Percentiles rank a stretch among this genome's conserved stretches.
Conservation (phyloP, 768 basidiomycete species). For the Kwoniella sp. region DNA sequence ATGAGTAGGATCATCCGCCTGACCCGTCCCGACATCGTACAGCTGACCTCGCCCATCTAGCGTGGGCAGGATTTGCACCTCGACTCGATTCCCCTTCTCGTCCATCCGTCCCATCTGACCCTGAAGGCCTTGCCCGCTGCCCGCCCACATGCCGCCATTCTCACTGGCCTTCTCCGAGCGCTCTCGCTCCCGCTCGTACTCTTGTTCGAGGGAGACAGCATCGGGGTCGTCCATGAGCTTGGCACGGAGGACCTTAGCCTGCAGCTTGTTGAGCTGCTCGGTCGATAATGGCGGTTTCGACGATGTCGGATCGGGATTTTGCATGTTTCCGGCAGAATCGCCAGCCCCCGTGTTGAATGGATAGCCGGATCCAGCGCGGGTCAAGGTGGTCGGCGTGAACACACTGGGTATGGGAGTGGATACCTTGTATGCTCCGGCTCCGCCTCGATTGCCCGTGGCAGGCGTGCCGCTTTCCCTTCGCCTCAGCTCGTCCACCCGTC, state of each 20-base stretch:
- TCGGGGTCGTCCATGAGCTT: conserved; percentile 77
- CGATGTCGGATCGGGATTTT: conserved; percentile 24
- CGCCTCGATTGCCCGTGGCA: conserved; percentile 2
- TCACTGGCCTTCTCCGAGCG: conserved; percentile 52
- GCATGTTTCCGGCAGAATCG: background rate
- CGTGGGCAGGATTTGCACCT: conserved; percentile 81
- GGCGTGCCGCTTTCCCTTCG: conserved; percentile 24
- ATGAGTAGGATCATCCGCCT: conserved; percentile 56
- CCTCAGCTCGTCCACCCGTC: conserved; percentile 27
- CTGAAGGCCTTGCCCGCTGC: conserved; percentile 48
- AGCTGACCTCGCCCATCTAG: conserved; percentile 75
- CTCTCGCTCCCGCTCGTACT: conserved; percentile 68
- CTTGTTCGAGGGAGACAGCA: conserved; percentile 69
- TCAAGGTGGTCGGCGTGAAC: conserved; percentile 61
- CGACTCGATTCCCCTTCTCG: conserved; percentile 55
- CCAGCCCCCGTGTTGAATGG: conserved; percentile 26
- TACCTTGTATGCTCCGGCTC: conserved; percentile 25
- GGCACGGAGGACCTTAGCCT: conserved; percentile 87
- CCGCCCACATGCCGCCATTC: conserved; percentile 51
- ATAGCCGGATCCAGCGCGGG: conserved; percentile 25
- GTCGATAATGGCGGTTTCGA: conserved; percentile 46
- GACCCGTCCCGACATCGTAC: conserved; percentile 80
- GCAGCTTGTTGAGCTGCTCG: conserved; percentile 75
- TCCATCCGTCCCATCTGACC: conserved; percentile 36
- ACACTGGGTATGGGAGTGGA: conserved; percentile 83